These are phyloP conservation scores for Ogataea glucozyma DNA, from an alignment of 805 yeast species.

Conservation along the genomic window DNA sequence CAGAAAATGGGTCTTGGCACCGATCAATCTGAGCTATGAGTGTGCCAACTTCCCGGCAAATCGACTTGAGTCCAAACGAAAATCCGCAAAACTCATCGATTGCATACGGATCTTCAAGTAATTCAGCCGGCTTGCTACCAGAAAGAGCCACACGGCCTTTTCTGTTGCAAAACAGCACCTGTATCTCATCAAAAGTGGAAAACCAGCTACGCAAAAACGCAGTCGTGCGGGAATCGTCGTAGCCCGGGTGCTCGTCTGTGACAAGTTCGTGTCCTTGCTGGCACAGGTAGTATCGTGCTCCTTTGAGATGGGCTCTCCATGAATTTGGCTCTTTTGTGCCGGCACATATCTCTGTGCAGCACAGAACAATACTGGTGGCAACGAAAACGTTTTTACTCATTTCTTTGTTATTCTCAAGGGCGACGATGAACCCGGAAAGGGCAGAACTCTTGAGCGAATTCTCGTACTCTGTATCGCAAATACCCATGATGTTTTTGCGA, in stretches of 20 bases:
- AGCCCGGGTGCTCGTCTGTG: background rate
- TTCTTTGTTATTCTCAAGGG: background rate
- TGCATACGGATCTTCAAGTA: background rate
- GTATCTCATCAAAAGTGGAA: background rate
- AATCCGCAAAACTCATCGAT: background rate
- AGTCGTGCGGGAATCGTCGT: background rate
- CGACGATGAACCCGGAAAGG: background rate
- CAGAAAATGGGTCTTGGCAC: background rate
- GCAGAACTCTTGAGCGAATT: background rate
- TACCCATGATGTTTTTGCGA: background rate
- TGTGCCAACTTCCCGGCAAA: background rate
- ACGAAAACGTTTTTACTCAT: background rate
- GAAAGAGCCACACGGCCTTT: background rate
- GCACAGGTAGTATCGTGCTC: background rate
- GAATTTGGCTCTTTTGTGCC: background rate
- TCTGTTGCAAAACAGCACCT: conserved; percentile 1
- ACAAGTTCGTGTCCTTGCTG: conserved; percentile 1
- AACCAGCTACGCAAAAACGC: background rate
- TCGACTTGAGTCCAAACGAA: background rate
- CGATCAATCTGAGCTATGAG: background rate
- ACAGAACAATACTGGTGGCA: background rate
- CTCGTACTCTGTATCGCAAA: background rate
- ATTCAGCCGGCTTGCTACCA: background rate
- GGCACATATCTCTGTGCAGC: background rate
- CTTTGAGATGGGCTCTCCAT: background rate